Evolutionary conservation across 768 basidiomycete species (phyloP).

Genomic region (Boletus rufocinnamomeus): DNA sequence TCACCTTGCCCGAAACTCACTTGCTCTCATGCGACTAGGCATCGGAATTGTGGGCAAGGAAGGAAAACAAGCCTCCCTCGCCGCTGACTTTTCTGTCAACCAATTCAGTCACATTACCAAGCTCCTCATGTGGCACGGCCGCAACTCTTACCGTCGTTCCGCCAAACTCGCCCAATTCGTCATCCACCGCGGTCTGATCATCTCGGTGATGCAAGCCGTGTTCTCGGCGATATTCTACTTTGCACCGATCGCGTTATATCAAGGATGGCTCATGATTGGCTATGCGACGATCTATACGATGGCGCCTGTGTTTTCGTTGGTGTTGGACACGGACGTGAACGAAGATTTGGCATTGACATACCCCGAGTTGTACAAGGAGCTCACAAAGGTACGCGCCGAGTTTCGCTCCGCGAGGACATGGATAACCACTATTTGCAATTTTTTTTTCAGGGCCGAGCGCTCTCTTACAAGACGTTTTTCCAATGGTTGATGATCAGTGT

Average conservation of each 20-base stretch:
- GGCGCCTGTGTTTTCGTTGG: slow-evolving; percentile 97
- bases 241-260: slow-evolving; percentile 95
- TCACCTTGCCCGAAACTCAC: neutral
- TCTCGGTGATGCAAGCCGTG: slow-evolving; percentile 97
- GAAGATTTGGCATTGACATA: slow-evolving; percentile 94
- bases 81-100: slow-evolving; percentile 96
- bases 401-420: neutral
- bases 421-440: neutral
- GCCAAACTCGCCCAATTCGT: slow-evolving; percentile 99
- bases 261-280: slow-evolving; percentile 97
- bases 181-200: slow-evolving; percentile 95
- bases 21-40: slow-evolving; percentile 44
- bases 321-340: slow-evolving; percentile 93
- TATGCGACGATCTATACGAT: slow-evolving; percentile 97
- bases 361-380: slow-evolving; percentile 96
- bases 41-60: slow-evolving; percentile 99
- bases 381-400: slow-evolving; percentile 72
- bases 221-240: slow-evolving; percentile 93
- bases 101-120: slow-evolving; percentile 97
- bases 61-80: slow-evolving; percentile 98
- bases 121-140: slow-evolving; percentile 96
- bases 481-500: slow-evolving; percentile 96
- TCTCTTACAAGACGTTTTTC: slow-evolving; percentile 99
- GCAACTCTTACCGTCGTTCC: slow-evolving; percentile 97
- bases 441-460: slow-evolving; percentile 76